Conservation (phyloP, 1,284 basidiomycete species). For the Fomitopsis pinicola region DNA sequence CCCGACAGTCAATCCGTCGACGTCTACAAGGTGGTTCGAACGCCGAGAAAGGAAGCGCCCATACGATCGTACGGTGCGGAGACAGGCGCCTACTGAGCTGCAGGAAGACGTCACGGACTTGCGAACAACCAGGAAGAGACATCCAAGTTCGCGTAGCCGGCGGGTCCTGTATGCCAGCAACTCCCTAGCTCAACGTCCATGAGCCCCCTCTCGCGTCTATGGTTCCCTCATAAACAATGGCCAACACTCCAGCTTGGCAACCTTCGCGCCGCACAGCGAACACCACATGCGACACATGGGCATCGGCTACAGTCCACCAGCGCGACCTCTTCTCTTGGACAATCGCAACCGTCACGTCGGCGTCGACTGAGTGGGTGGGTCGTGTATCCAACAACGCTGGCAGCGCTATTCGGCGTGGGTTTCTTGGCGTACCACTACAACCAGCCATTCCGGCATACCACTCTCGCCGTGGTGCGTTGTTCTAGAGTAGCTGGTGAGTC, state of each 20-base stretch:
- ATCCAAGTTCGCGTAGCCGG: background rate
- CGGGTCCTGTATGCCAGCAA: background rate
- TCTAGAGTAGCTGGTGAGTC: constrained; percentile 59
- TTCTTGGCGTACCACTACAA: constrained; percentile 54
- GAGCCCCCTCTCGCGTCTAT: background rate
- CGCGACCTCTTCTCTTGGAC: background rate
- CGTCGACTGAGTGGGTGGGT: constrained; percentile 16
- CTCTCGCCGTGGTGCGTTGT: constrained; percentile 68
- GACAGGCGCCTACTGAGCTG: background rate
- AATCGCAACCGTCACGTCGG: background rate
- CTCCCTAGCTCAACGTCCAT: background rate
- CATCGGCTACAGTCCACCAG: background rate
- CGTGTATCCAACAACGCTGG: constrained; percentile 18
- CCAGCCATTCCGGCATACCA: constrained; percentile 60
- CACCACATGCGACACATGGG: background rate
- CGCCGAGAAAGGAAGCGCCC: too few relatives aligned
- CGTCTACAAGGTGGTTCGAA: too few relatives aligned
- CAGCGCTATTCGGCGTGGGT: constrained; percentile 31
- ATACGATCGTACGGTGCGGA: background rate
- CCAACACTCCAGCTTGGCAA: background rate
- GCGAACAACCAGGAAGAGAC: background rate
- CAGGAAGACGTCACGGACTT: background rate
- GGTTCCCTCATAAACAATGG: background rate
- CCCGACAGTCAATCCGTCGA: too few relatives aligned
- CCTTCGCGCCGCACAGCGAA: background rate